Conservation (phyloP, 2,329 filamentous ascomycete species). For the Fusarium sp. region DNA sequence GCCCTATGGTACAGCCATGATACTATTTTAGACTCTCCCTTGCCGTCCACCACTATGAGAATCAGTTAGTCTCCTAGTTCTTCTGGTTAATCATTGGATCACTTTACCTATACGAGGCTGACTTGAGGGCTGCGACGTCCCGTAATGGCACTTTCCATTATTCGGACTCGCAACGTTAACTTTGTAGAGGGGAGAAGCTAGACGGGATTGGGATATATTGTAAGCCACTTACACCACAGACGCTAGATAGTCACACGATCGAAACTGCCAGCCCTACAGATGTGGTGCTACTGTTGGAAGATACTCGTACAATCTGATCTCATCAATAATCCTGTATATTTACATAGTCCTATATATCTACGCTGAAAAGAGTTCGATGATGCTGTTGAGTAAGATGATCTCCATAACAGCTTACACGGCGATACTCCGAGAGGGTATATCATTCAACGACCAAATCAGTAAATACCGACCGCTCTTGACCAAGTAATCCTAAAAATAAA, state of each 20-base stretch:
- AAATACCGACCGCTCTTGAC: background rate
- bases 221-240: slow-evolving; percentile 29
- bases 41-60: background rate
- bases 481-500: slow-evolving; percentile 30
- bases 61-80: background rate
- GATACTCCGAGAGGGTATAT: background rate
- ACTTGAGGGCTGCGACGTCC: background rate
- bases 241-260: slow-evolving; percentile 28
- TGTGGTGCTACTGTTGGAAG: background rate
- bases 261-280: slow-evolving; percentile 28
- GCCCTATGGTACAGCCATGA: background rate
- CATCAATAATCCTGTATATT: background rate
- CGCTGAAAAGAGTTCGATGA: background rate
- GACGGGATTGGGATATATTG: background rate
- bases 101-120: slow-evolving; percentile 24
- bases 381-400: background rate
- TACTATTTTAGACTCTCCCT: slow-evolving; percentile 10
- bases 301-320: background rate
- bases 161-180: slow-evolving; percentile 21
- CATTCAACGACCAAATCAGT: background rate
- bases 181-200: slow-evolving; percentile 7
- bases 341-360: background rate
- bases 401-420: background rate
- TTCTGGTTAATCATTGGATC: background rate
- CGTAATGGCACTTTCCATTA: background rate